Percentiles rank a stretch among this genome's conserved stretches.
These are phyloP conservation scores for Farysia itapuensis DNA, from an alignment of 1,284 basidiomycete species.

Conservation along the genomic window DNA sequence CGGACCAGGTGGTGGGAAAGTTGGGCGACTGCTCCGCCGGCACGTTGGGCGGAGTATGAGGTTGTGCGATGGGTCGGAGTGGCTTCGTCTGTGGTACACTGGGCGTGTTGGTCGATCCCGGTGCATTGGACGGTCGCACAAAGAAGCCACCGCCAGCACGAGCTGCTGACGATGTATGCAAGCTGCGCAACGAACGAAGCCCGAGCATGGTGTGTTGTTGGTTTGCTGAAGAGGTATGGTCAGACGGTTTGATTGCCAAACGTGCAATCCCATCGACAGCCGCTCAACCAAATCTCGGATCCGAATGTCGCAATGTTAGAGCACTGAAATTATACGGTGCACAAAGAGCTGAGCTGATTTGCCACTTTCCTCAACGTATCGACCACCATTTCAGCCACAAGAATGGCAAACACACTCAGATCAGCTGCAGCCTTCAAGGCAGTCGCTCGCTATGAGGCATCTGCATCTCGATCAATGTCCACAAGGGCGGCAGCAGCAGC, in stretches of 20 bases:
- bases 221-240: background rate
- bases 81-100: conserved; percentile 24
- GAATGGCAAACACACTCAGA: conserved; percentile 1
- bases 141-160: conserved; percentile 28
- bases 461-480: background rate
- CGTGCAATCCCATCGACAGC: too few species aligned
- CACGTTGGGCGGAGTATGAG: conserved; percentile 42
- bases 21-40: conserved; percentile 48
- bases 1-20: conserved; percentile 48
- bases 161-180: conserved; percentile 7
- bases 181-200: background rate
- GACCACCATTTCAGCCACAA: too few species aligned
- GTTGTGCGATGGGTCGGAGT: conserved; percentile 38
- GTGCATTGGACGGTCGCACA: conserved; percentile 33
- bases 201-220: background rate
- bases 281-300: too few species aligned
- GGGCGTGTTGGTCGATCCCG: conserved; percentile 39
- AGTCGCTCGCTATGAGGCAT: background rate
- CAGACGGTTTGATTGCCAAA: background rate
- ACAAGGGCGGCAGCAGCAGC: background rate
- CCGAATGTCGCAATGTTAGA: too few species aligned
- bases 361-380: too few species aligned
- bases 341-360: too few species aligned
- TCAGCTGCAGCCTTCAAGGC: background rate
- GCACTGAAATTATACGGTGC: too few species aligned